Percentiles rank a stretch among this genome's conserved stretches.
Evolutionary conservation across 805 yeast species (phyloP).

Genomic region (Candida michaelii): DNA sequence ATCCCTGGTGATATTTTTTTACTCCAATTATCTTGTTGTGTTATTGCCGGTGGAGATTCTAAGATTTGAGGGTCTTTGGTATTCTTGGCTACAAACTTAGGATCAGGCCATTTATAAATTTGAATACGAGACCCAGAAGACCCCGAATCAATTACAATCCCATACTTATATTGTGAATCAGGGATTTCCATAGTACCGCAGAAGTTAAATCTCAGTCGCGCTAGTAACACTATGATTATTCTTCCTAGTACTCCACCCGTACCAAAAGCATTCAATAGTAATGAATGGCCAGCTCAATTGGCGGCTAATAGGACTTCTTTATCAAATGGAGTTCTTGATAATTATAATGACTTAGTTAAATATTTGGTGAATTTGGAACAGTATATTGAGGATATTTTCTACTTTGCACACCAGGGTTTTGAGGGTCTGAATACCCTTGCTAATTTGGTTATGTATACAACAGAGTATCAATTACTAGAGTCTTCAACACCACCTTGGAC

Average conservation of each 20-base stretch:
- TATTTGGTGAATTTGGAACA: slow-evolving; percentile 34
- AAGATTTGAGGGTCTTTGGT: slow-evolving; percentile 32
- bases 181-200: slow-evolving; percentile 18
- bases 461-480: not conserved
- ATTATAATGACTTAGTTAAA: slow-evolving; percentile 20
- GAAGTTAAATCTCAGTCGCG: too few relatives aligned
- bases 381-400: slow-evolving; percentile 30
- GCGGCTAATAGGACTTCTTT: slow-evolving; percentile 10
- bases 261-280: slow-evolving; percentile 1
- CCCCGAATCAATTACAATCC: slow-evolving; percentile 92
- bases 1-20: slow-evolving; percentile 80
- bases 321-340: slow-evolving; percentile 10
- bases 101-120: slow-evolving; percentile 76
- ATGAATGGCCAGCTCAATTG: slow-evolving; percentile 9
- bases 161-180: slow-evolving; percentile 47
- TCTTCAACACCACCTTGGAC: slow-evolving; percentile 4
- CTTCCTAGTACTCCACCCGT: slow-evolving; percentile 16
- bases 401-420: slow-evolving; percentile 6
- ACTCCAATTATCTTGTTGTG: slow-evolving; percentile 67
- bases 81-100: slow-evolving; percentile 16
- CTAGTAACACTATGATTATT: slow-evolving; percentile 12
- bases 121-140: slow-evolving; percentile 91
- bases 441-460: not conserved
- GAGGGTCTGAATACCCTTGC: not conserved
- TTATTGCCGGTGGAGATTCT: slow-evolving; percentile 66